A percentile compares a stretch with the other conserved stretches of the same genome.
Evolutionary conservation across 164 flowering plant genomes (phyloP).

Genomic region (Chloranthus sessilifolius): DNA sequence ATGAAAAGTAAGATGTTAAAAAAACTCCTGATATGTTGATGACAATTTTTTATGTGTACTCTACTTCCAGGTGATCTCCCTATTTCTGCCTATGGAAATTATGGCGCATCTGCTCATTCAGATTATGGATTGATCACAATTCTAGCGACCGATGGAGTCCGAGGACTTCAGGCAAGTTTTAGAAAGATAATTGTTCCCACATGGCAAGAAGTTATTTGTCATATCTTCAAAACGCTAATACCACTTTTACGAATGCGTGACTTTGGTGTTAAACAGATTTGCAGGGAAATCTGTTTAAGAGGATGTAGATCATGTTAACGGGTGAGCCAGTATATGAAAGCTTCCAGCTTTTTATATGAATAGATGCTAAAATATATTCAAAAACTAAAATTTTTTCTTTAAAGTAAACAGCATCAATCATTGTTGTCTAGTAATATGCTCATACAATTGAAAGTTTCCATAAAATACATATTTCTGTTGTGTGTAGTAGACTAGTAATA

Average conservation of each 20-base stretch:
- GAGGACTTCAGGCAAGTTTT: constrained; percentile 71
- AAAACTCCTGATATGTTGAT: neutral
- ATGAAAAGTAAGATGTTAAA: too few relatives aligned
- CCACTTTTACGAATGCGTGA: too few relatives aligned
- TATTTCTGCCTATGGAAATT: constrained; percentile 32
- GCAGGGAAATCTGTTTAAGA: constrained; percentile 74
- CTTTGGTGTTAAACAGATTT: constrained; percentile 43
- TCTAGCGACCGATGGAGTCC: constrained; percentile 64
- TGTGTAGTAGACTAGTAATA: too few relatives aligned
- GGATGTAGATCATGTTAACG: constrained; percentile 55
- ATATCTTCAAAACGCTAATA: neutral
- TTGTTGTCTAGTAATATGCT: too few relatives aligned
- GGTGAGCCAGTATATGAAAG: constrained; percentile 31
- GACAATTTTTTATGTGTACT: neutral
- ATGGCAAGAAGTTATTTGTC: neutral
- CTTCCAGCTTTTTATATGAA: too few relatives aligned
- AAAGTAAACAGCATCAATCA: too few relatives aligned
- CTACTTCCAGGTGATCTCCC: constrained; percentile 40
- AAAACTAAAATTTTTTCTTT: too few relatives aligned
- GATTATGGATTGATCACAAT: constrained; percentile 93
- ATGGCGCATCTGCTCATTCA: constrained; percentile 91
- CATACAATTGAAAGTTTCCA: too few relatives aligned
- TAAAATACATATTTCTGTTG: too few relatives aligned
- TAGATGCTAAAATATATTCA: too few relatives aligned
- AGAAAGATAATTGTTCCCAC: neutral